These are phyloP conservation scores for Achlya hypogyna DNA, from an alignment of 352 stramenopile genomes.

Conservation along the genomic window DNA sequence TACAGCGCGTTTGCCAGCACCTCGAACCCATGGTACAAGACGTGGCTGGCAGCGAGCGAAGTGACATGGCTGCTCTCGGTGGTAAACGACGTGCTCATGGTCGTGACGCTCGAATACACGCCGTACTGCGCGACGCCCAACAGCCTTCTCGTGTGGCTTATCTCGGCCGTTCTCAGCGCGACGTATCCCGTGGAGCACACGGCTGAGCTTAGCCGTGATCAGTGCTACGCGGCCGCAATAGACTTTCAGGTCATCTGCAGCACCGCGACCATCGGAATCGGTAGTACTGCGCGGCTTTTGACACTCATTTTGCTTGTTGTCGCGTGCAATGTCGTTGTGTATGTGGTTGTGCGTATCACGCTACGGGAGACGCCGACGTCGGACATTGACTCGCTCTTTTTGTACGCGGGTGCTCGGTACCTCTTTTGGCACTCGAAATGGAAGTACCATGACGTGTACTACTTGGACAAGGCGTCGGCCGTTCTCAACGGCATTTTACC, in stretches of 20 bases:
- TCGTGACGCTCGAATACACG: slow-evolving; percentile 5
- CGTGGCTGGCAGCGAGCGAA: slow-evolving; percentile 7
- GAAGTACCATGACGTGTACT: background rate
- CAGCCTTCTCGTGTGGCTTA: slow-evolving; percentile 3
- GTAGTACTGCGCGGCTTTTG: background rate
- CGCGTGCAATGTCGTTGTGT: background rate
- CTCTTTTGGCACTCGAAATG: background rate
- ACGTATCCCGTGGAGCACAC: background rate
- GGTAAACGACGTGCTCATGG: slow-evolving; percentile 8
- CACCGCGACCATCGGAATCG: background rate
- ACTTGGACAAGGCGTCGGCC: slow-evolving; percentile 12
- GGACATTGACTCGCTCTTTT: background rate
- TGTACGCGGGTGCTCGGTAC: background rate
- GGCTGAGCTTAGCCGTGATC: background rate
- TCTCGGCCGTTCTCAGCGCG: background rate
- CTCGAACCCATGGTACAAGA: slow-evolving; percentile 1
- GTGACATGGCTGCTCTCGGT: slow-evolving; percentile 4
- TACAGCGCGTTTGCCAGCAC: background rate
- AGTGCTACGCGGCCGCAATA: background rate
- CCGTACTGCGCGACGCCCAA: background rate
- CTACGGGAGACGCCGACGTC: background rate
- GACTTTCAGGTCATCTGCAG: slow-evolving; percentile 15
- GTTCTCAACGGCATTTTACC: background rate
- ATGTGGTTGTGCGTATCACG: background rate
- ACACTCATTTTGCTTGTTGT: background rate